Percentiles rank a stretch among this genome's conserved stretches.
phyloP scores from a whole-genome alignment of 1,139 yeast species.

The Saccharomyces hybrid region DNA sequence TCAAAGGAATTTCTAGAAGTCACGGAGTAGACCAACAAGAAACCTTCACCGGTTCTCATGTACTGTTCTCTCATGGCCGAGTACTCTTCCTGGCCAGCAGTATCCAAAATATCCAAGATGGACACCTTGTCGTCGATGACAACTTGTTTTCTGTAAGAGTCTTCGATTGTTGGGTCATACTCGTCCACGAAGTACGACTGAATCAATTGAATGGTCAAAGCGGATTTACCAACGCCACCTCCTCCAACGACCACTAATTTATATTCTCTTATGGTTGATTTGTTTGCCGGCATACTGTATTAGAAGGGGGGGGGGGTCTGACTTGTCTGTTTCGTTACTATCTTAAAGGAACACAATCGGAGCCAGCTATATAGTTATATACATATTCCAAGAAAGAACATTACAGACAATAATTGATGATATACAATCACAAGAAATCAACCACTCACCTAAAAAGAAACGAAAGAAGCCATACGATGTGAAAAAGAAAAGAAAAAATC shows the following conservation, averaged over 20 bases:
- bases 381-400: not conserved
- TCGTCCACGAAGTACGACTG: slow-evolving; percentile 90
- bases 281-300: not conserved
- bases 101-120: slow-evolving; percentile 77
- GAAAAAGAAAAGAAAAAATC: not conserved
- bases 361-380: not conserved
- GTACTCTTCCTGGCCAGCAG: slow-evolving; percentile 97
- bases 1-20: slow-evolving; percentile 71
- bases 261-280: slow-evolving; percentile 43
- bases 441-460: not conserved
- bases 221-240: slow-evolving; percentile 96
- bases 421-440: not conserved
- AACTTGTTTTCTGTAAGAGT: slow-evolving; percentile 67
- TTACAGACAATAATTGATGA: not conserved
- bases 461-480: not conserved
- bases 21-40: slow-evolving; percentile 72
- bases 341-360: not conserved
- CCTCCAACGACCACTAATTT: slow-evolving; percentile 93
- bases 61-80: slow-evolving; percentile 89
- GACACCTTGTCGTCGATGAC: slow-evolving; percentile 72
- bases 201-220: slow-evolving; percentile 78
- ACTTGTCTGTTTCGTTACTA: not conserved
- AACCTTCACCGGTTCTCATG: slow-evolving; percentile 92
- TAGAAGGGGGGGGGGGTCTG: not conserved
- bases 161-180: slow-evolving; percentile 95